phyloP scores from a whole-genome alignment of 2,329 filamentous ascomycete species.

The Cephalotrichum gorgonifer region DNA sequence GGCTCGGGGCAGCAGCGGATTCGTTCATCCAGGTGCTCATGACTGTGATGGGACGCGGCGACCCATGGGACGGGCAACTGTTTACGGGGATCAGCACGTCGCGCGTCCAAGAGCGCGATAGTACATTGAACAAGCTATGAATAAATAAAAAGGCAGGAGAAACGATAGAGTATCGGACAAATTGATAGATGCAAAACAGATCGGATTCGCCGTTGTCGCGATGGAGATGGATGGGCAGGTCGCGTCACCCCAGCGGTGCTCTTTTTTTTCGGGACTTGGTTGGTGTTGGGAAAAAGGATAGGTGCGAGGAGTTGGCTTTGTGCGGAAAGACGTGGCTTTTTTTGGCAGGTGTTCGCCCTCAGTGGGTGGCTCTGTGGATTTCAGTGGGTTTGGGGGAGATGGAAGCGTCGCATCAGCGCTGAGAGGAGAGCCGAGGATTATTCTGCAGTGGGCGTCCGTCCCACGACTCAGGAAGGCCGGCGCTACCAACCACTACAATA shows the following conservation, averaged over 20 bases:
- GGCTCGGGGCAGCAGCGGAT: conserved; percentile 50
- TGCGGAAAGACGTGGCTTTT: not conserved
- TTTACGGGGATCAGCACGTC: conserved; percentile 1
- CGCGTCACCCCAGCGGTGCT: conserved; percentile 5
- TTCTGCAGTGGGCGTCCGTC: not conserved
- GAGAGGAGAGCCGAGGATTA: no score
- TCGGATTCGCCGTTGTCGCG: conserved; percentile 2
- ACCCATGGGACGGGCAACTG: conserved; percentile 4
- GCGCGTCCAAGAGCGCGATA: not conserved
- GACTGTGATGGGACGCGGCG: conserved; percentile 10
- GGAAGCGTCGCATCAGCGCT: not conserved
- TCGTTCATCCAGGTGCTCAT: conserved; percentile 69
- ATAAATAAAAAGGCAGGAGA: no score
- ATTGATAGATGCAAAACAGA: conserved; percentile 3
- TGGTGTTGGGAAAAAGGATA: conserved; percentile 4
- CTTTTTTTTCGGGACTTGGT: not conserved
- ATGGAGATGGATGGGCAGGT: conserved; percentile 1
- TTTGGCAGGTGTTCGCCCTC: not conserved
- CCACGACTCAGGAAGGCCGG: not conserved
- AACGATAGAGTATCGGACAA: not conserved
- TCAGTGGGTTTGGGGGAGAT: not conserved
- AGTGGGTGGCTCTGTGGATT: not conserved
- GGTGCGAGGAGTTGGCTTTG: not conserved
- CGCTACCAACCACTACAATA: not conserved
- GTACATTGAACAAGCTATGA: not conserved